These are phyloP conservation scores for Magnusiomyces sp. DNA, from an alignment of 1,139 yeast genomes.

Conservation along the genomic window DNA sequence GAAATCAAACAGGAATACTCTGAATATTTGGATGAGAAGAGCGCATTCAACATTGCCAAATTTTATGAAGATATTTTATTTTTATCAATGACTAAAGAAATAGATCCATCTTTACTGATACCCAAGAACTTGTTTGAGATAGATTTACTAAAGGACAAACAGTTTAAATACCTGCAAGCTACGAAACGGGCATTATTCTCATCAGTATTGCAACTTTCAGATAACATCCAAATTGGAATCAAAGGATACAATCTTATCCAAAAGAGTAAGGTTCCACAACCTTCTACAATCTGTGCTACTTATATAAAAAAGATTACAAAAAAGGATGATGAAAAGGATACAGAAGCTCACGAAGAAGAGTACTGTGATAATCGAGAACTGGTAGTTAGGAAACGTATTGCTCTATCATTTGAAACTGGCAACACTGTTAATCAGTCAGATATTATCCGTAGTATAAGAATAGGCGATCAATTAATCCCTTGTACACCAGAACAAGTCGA, in stretches of 20 bases:
- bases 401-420: conserved; percentile 31
- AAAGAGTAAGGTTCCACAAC: conserved; percentile 42
- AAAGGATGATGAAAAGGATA: too few relatives aligned
- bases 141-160: conserved; percentile 1
- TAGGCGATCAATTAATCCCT: too few relatives aligned
- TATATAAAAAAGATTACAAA: conserved; percentile 12
- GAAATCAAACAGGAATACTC: neutral
- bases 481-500: conserved; percentile 32
- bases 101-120: neutral
- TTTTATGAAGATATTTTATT: conserved; percentile 46
- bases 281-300: conserved; percentile 35
- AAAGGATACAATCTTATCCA: conserved; percentile 62
- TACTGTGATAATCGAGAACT: too few relatives aligned
- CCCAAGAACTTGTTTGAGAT: conserved; percentile 4
- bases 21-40: conserved; percentile 15
- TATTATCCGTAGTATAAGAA: too few relatives aligned
- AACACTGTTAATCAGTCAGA: too few relatives aligned
- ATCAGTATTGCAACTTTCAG: conserved; percentile 46
- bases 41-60: conserved; percentile 42
- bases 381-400: too few relatives aligned
- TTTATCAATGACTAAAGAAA: neutral
- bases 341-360: too few relatives aligned
- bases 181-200: conserved; percentile 55
- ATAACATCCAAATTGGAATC: conserved; percentile 52
- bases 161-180: conserved; percentile 28